Conservation (phyloP, 495 filamentous ascomycete species). For the Physcia stellaris region DNA sequence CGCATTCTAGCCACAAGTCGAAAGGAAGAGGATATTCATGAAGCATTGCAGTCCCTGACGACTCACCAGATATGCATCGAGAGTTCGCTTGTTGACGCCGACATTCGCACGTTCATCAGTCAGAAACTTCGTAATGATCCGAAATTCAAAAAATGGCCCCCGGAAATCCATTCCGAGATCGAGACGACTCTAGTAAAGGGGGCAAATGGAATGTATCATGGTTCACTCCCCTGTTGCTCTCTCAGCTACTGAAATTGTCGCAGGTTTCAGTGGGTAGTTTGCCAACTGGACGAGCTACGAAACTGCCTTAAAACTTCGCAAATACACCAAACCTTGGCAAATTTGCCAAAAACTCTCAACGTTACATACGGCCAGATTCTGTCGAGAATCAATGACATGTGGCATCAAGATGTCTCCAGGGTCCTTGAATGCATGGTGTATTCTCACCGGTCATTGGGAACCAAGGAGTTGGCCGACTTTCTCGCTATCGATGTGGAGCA, state of each 20-base stretch:
- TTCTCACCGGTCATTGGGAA: constrained; percentile 11
- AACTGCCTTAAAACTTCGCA: constrained; percentile 14
- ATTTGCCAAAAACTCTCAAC: constrained; percentile 24
- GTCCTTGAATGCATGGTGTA: constrained; percentile 21
- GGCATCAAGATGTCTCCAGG: constrained; percentile 12
- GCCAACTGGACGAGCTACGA: constrained; percentile 25
- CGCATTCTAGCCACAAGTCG: constrained; percentile 20
- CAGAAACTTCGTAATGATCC: background rate
- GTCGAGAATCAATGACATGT: constrained; percentile 13
- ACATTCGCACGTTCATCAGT: constrained; percentile 18
- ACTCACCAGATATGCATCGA: background rate
- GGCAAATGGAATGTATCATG: constrained; percentile 27
- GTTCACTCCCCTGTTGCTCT: constrained; percentile 8
- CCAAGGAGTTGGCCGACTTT: constrained; percentile 19
- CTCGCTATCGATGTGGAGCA: constrained; percentile 6
- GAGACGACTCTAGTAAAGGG: constrained; percentile 15
- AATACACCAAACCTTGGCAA: constrained; percentile 17
- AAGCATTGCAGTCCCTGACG: background rate
- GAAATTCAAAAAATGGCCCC: constrained; percentile 11
- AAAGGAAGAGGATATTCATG: constrained; percentile 18
- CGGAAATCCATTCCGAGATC: constrained; percentile 7
- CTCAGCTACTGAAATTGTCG: constrained; percentile 2
- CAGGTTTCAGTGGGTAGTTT: constrained; percentile 31
- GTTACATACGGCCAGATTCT: constrained; percentile 27
- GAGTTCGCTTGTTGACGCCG: constrained; percentile 11